Evolutionary conservation across 164 flowering plant species (phyloP).

Genomic region (Liquidambar formosana): DNA sequence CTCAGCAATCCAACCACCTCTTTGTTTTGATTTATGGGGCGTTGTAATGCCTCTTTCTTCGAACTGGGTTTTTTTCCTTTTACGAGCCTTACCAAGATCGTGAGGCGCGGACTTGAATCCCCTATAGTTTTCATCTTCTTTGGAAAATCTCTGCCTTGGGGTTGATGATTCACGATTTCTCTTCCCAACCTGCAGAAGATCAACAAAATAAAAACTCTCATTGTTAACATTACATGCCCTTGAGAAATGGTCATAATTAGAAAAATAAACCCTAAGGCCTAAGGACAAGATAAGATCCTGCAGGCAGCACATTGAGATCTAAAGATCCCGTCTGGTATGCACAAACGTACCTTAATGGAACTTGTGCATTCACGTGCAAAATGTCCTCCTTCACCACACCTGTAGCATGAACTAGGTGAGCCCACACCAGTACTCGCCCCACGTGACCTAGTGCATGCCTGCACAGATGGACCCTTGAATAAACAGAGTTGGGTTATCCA

Average conservation of each 20-base stretch:
- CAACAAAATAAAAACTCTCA: neutral
- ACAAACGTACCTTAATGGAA: slow-evolving; percentile 42
- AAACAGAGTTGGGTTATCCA: neutral
- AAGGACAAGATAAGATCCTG: neutral
- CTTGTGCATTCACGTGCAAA: slow-evolving; percentile 71
- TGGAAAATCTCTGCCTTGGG: slow-evolving; percentile 22
- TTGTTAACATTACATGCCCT: neutral
- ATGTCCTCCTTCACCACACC: slow-evolving; percentile 81
- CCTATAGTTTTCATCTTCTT: slow-evolving; percentile 17
- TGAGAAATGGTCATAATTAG: neutral
- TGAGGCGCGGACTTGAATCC: slow-evolving; percentile 35
- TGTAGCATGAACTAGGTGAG: slow-evolving; percentile 57
- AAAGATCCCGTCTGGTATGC: neutral
- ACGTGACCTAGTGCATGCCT: slow-evolving; percentile 59
- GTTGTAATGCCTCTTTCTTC: slow-evolving; percentile 29
- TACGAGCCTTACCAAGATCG: slow-evolving; percentile 35
- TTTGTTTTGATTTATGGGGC: slow-evolving; percentile 37
- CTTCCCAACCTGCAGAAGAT: slow-evolving; percentile 30
- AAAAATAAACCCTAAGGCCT: neutral
- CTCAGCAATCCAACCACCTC: slow-evolving; percentile 26
- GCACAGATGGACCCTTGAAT: neutral
- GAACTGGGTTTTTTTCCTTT: slow-evolving; percentile 34
- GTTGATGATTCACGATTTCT: slow-evolving; percentile 39
- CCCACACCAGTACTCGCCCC: slow-evolving; percentile 37
- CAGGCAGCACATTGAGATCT: neutral